Base-by-base conservation (phyloP, 129 eudicot genomes). In the Lactuca sativa region DNA sequence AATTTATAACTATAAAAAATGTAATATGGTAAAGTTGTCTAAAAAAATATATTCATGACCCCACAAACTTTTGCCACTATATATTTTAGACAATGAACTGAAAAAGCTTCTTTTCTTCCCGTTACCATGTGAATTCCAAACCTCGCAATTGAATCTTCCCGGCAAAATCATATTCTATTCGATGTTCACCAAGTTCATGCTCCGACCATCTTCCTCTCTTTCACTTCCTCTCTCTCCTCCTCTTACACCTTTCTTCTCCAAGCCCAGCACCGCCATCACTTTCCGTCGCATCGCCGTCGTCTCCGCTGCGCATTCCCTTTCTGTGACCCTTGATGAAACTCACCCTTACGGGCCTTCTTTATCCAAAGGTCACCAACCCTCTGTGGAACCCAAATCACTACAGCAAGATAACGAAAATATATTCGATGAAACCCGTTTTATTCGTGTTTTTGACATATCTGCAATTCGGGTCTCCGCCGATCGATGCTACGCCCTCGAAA, bases 321-420 rank as follows among this genome's bases (percentile, higher is more conserved):
- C 71, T 38, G 33, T 75, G 0, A 52, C 71, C 47, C 38, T 34
- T 1, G 59, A 68, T 71, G 80, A 82, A 64, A 49, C 74, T 64
- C 25, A 56, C 38, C 67, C 80, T 0, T 89, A 93, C 80, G 98
- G 95, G 0, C 98, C 98, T 41, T 89, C 96, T 13, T 85, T 93
- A 76, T 78, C 54, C 59, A 86, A 85, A 82, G 95, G 96, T 76
- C 69, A 62, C 62, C 25, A 76, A 0, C 66, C 81, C 48, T 17
- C 53, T 8, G 13, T 15, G 3, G 15, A 56, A 41, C 30, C 64
- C 12, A 41, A 11, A 31, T 25, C 51, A 41, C 18, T 21, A 60
- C 53, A 25, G 37, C 64, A 74, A 56, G n/a, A 44, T 12, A 66
- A 37, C 15, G 57, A 75, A 9, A 10, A 11, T 7, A 52, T 44